Percentiles rank a stretch among this genome's conserved stretches.
Conservation (phyloP, 257 asterid species). For the Anisodus tanguticus region DNA sequence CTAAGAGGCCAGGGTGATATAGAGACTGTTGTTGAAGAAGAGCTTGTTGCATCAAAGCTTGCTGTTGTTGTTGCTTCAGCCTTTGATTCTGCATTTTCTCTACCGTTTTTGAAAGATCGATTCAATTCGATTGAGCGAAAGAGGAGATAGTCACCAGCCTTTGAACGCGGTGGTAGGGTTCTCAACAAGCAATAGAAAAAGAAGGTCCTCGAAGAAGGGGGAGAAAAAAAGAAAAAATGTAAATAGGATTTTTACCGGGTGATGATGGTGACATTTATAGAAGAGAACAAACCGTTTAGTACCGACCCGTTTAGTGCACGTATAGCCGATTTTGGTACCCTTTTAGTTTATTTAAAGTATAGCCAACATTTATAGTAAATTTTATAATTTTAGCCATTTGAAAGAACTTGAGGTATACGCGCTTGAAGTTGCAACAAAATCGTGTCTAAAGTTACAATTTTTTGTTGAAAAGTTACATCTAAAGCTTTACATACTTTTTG, state of each 20-base stretch:
- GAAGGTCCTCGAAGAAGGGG: slow-evolving; percentile 39
- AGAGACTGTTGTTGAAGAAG: slow-evolving; percentile 90
- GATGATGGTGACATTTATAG: slow-evolving; percentile 35
- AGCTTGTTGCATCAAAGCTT: slow-evolving; percentile 95
- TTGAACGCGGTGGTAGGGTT: slow-evolving; percentile 23
- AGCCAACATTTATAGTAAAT: no score
- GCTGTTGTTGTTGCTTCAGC: slow-evolving; percentile 85
- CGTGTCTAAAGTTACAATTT: no score
- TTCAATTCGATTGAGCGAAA: neutral
- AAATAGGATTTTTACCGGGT: neutral
- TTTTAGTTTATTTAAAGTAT: no score
- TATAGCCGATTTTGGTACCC: no score
- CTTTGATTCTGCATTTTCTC: slow-evolving; percentile 82
- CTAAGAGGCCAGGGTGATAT: slow-evolving; percentile 90
- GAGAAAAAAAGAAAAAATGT: neutral
- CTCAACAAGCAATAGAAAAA: slow-evolving; percentile 22
- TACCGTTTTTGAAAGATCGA: slow-evolving; percentile 36
- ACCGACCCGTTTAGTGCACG: neutral
- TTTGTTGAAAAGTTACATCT: no score
- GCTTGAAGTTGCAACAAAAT: no score
- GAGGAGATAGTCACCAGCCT: slow-evolving; percentile 36
- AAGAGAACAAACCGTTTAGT: slow-evolving; percentile 32
- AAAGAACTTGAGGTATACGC: no score
- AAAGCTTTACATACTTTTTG: no score
- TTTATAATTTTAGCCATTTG: no score